These are phyloP conservation scores for Annulohypoxylon maeteangense DNA, from an alignment of 495 filamentous ascomycete species.

Conservation along the genomic window DNA sequence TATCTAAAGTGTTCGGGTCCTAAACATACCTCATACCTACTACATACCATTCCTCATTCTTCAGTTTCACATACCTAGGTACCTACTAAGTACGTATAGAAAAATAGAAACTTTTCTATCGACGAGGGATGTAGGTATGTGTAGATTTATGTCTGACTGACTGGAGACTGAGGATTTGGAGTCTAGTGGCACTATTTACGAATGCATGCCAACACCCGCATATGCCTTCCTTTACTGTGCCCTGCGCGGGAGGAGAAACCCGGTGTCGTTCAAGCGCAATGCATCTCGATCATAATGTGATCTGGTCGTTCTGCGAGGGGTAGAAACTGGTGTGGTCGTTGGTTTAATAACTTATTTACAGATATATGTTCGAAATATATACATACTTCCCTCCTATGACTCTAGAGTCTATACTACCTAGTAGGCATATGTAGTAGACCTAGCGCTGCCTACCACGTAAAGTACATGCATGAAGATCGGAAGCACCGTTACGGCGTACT, in stretches of 20 bases:
- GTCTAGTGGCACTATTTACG: conserved; percentile 26
- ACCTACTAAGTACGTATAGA: too few relatives aligned
- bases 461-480: background rate
- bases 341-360: background rate
- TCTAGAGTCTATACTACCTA: too few relatives aligned
- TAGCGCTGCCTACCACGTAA: background rate
- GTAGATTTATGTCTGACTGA: conserved; percentile 3
- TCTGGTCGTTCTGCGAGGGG: background rate
- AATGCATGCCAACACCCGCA: conserved; percentile 3
- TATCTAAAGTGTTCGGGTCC: background rate
- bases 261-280: background rate
- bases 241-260: conserved; percentile 8
- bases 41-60: background rate
- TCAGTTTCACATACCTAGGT: background rate
- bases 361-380: conserved; percentile 13
- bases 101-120: background rate
- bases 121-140: conserved; percentile 2
- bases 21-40: too few relatives aligned
- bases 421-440: background rate
- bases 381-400: background rate
- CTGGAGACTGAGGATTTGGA: conserved; percentile 3
- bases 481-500: background rate
- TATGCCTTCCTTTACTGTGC: background rate
- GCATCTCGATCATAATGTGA: background rate
- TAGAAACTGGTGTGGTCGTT: background rate